These are phyloP conservation scores for Tuber umbilicatum DNA, from an alignment of 495 filamentous ascomycete genomes.

Conservation along the genomic window DNA sequence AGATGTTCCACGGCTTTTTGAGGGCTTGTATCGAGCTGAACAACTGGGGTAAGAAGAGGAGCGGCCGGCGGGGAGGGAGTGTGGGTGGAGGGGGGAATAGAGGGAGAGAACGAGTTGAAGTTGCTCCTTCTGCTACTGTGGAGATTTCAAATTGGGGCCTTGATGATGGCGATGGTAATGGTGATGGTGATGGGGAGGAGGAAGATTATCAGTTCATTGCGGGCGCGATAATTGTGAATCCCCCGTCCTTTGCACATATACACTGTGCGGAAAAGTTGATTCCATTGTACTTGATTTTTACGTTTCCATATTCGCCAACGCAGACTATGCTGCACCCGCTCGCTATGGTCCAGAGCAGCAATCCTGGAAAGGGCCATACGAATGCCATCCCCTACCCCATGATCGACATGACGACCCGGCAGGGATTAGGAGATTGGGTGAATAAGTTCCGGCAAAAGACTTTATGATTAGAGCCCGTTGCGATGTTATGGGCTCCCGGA, in stretches of 20 bases:
- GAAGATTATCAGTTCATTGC: slow-evolving; percentile 53
- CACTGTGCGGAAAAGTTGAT: slow-evolving; percentile 60
- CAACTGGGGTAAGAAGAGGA: slow-evolving; percentile 39
- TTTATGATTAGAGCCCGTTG: slow-evolving; percentile 56
- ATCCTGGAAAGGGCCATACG: slow-evolving; percentile 56
- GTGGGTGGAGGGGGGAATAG: neutral
- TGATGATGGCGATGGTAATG: slow-evolving; percentile 7
- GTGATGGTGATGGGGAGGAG: slow-evolving; percentile 2
- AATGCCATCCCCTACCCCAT: slow-evolving; percentile 70
- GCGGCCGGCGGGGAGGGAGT: slow-evolving; percentile 16
- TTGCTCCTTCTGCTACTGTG: neutral
- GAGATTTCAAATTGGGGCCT: neutral
- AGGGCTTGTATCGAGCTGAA: slow-evolving; percentile 54
- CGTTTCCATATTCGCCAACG: slow-evolving; percentile 62
- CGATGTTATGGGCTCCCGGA: slow-evolving; percentile 60
- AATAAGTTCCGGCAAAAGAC: slow-evolving; percentile 57
- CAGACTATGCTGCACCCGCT: slow-evolving; percentile 65
- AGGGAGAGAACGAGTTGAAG: neutral
- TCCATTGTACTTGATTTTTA: slow-evolving; percentile 62
- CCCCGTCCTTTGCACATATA: slow-evolving; percentile 60
- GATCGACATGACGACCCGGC: slow-evolving; percentile 63
- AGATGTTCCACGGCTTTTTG: slow-evolving; percentile 60
- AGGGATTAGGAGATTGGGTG: slow-evolving; percentile 57
- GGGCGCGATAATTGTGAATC: slow-evolving; percentile 66
- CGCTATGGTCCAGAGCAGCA: slow-evolving; percentile 59